Base-by-base conservation (phyloP, 164 flowering plant species). In the Dillenia suffruticosa region DNA sequence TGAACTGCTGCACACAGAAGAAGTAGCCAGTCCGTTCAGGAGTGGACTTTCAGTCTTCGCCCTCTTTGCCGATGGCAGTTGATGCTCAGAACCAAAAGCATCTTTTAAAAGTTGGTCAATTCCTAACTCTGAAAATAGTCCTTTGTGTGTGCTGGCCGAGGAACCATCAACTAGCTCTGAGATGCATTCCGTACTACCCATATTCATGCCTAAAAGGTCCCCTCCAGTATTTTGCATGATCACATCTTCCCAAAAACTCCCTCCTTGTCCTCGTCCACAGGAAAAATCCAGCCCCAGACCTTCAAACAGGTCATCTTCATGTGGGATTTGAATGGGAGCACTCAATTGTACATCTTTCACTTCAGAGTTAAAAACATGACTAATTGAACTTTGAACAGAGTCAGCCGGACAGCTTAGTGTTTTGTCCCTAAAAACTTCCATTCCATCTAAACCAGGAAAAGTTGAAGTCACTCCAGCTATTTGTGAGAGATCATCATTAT, bases 81-180 rank as follows among this genome's bases (percentile, higher is more conserved):
- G 83, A 68, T 77, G 82, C 64, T 84, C 85, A 57, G 67, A 58
- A 70, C 74, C 59, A 61, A 58, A 47, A 63, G 45, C 63, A 70
- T 77, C 80, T 51, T 66, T 71, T 47, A 90, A 61, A 63, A 86
- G 65, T 49, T 83, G 81, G 59, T 84, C 78, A 9, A 85, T 68
- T 51, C 95, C 90, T 61, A 77, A 59, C 62, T 88, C 84, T 2
- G 89, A 70, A 65, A 84, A 86, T 14, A 89, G 70, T n/a, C 82
- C 86, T 67, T 80, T 81, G 48, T 72, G 61, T 2, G 77, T 63
- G 46, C 49, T 69, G 63, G 65, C 19, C 51, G 19, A 58, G 53
- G 81, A 64, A 44, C 64, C 67, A 56, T 59, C 64, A 66, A 70
- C 77, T 61, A 73, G 58, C 67, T 70, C 76, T 46, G 87, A 72